Evolutionary conservation across 768 basidiomycete species (phyloP).

Genomic region (Chalciporus sphaerocephalus): DNA sequence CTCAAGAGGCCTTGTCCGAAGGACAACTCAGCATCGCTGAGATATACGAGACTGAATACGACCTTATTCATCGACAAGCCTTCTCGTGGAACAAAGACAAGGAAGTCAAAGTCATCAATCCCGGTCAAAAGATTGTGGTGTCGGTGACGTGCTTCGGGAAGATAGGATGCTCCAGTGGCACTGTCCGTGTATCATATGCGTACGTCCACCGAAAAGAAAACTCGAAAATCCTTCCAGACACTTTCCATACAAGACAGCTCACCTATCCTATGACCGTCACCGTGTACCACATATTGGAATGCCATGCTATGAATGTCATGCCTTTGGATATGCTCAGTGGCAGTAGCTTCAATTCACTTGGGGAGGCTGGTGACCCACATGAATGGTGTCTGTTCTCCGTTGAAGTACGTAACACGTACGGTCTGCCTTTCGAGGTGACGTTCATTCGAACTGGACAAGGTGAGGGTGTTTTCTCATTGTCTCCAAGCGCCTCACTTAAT

Average conservation of each 20-base stretch:
- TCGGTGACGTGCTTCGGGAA: slow-evolving; percentile 81
- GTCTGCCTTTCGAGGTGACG: slow-evolving; percentile 84
- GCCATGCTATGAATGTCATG: slow-evolving; percentile 75
- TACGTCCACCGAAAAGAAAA: slow-evolving; percentile 46
- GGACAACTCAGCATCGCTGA: slow-evolving; percentile 79
- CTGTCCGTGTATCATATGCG: slow-evolving; percentile 81
- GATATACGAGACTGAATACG: slow-evolving; percentile 86
- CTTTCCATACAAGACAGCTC: slow-evolving; percentile 84
- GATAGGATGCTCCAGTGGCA: slow-evolving; percentile 79
- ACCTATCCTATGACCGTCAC: slow-evolving; percentile 88
- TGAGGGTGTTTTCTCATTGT: slow-evolving; percentile 21
- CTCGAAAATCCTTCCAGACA: slow-evolving; percentile 34
- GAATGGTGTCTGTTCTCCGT: slow-evolving; percentile 86
- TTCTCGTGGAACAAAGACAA: slow-evolving; percentile 63
- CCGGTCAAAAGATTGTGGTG: slow-evolving; percentile 68
- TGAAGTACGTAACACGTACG: slow-evolving; percentile 90
- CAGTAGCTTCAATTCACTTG: slow-evolving; percentile 22
- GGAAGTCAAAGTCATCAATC: slow-evolving; percentile 49
- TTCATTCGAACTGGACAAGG: slow-evolving; percentile 68
- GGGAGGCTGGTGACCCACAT: slow-evolving; percentile 45
- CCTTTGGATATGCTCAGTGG: slow-evolving; percentile 42
- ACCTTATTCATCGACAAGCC: slow-evolving; percentile 69
- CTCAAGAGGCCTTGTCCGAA: slow-evolving; percentile 73
- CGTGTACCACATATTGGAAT: slow-evolving; percentile 93
- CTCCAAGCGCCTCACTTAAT: slow-evolving; percentile 2